Evolutionary conservation across 2,329 filamentous ascomycete species (phyloP).

Genomic region (Lecanicillium sp.): DNA sequence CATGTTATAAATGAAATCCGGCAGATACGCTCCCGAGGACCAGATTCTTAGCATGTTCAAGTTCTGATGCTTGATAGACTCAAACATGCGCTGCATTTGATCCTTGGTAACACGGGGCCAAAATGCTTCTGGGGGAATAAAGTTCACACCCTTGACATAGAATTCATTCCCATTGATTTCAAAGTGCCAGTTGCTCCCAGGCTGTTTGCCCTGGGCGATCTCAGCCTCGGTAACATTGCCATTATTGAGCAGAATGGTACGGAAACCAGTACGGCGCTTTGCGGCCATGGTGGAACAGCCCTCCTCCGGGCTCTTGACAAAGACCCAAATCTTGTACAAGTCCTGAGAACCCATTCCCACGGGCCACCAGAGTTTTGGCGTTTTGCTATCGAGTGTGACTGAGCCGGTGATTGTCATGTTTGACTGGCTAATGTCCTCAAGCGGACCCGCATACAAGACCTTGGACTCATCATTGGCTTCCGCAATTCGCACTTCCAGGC

Average conservation of each 20-base stretch:
- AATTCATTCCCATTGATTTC: slow-evolving; percentile 57
- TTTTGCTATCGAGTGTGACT: slow-evolving; percentile 29
- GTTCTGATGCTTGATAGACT: slow-evolving; percentile 43
- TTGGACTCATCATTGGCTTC: slow-evolving; percentile 26
- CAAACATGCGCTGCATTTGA: slow-evolving; percentile 37
- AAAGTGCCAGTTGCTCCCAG: slow-evolving; percentile 47
- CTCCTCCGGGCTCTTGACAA: not conserved
- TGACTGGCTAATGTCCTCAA: slow-evolving; percentile 31
- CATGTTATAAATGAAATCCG: slow-evolving; percentile 54
- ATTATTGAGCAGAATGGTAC: slow-evolving; percentile 53
- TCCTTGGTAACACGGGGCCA: slow-evolving; percentile 49
- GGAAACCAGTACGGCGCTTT: slow-evolving; percentile 49
- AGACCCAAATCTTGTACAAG: slow-evolving; percentile 46
- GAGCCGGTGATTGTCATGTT: slow-evolving; percentile 39
- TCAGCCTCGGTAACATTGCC: slow-evolving; percentile 45
- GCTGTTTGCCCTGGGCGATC: slow-evolving; percentile 37
- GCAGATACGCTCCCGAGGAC: slow-evolving; percentile 51
- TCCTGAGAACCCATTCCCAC: slow-evolving; percentile 45
- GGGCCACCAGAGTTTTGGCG: slow-evolving; percentile 54
- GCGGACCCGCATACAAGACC: slow-evolving; percentile 10
- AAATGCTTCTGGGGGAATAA: slow-evolving; percentile 55
- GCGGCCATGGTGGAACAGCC: slow-evolving; percentile 25
- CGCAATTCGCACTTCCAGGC: slow-evolving; percentile 36
- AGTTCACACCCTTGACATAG: slow-evolving; percentile 56
- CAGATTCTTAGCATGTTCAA: slow-evolving; percentile 59